Evolutionary conservation across 495 filamentous ascomycete genomes (phyloP).

Genomic region (Emericellopsis terricola): DNA sequence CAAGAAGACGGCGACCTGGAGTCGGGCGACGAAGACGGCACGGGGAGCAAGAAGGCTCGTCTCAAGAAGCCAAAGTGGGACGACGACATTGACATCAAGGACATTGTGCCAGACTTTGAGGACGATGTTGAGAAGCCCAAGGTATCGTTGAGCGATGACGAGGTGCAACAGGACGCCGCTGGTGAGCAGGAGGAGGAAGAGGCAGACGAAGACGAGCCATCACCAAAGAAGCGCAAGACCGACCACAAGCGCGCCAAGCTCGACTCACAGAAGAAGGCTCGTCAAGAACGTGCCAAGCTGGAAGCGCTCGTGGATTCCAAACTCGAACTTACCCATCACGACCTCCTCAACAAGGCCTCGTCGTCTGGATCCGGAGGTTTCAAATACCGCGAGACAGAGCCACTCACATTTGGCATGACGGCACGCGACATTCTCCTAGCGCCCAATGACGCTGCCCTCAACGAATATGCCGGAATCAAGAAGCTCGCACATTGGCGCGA

Average conservation of each 20-base stretch:
- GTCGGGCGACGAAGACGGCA: slow-evolving; percentile 15
- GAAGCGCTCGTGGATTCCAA: slow-evolving; percentile 75
- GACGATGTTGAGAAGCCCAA: slow-evolving; percentile 33
- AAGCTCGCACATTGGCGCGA: slow-evolving; percentile 85
- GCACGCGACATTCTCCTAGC: slow-evolving; percentile 85
- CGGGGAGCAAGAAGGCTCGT: slow-evolving; percentile 27
- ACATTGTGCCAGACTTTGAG: slow-evolving; percentile 75
- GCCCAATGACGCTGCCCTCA: slow-evolving; percentile 60
- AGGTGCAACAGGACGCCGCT: slow-evolving; percentile 16
- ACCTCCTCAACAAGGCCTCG: slow-evolving; percentile 23
- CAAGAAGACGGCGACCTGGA: slow-evolving; percentile 25
- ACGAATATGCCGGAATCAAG: slow-evolving; percentile 83
- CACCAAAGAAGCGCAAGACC: slow-evolving; percentile 40
- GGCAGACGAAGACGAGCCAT: slow-evolving; percentile 19
- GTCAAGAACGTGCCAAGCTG: slow-evolving; percentile 63
- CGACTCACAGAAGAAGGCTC: slow-evolving; percentile 55
- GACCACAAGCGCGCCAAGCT: slow-evolving; percentile 44
- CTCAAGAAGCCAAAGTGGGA: slow-evolving; percentile 89
- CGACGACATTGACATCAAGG: slow-evolving; percentile 90
- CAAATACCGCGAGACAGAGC: slow-evolving; percentile 87
- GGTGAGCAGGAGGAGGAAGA: slow-evolving; percentile 16
- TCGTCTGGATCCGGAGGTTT: slow-evolving; percentile 28
- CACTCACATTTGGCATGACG: slow-evolving; percentile 73
- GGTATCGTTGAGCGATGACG: slow-evolving; percentile 35
- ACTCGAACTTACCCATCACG: slow-evolving; percentile 48